Conservation (phyloP, 345 rosid species). For the Bruguiera gymnorhiza region DNA sequence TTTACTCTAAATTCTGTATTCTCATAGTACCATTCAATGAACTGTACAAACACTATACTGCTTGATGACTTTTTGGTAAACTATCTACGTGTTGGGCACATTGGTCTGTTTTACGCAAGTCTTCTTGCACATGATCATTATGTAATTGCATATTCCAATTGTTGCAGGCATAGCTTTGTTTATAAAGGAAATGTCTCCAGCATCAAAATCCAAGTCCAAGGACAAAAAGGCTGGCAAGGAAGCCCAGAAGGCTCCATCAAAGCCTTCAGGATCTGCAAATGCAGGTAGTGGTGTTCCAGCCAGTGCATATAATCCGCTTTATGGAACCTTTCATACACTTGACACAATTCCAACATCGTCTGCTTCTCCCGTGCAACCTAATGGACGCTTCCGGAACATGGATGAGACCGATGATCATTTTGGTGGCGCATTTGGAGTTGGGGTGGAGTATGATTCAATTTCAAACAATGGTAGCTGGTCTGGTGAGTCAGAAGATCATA, state of each 20-base stretch:
- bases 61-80: too few relatives aligned
- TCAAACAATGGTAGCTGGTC: conserved; percentile 92
- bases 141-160: conserved; percentile 16
- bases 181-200: conserved; percentile 55
- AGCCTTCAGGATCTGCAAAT: conserved; percentile 50
- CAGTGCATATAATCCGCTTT: conserved; percentile 71
- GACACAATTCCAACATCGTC: conserved; percentile 49
- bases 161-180: conserved; percentile 27
- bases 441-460: conserved; percentile 67
- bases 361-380: conserved; percentile 45
- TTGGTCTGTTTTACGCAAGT: background rate
- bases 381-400: conserved; percentile 67
- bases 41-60: too few relatives aligned
- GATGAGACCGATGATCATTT: conserved; percentile 68
- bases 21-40: too few relatives aligned
- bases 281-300: conserved; percentile 49
- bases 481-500: conserved; percentile 92
- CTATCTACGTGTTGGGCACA: too few relatives aligned
- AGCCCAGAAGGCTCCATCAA: conserved; percentile 50
- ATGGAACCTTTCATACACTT: conserved; percentile 71
- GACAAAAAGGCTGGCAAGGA: conserved; percentile 52
- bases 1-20: too few relatives aligned
- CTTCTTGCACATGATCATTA: background rate
- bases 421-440: conserved; percentile 41
- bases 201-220: conserved; percentile 64